Conservation (phyloP, 495 filamentous ascomycete species). For the Lentithecium fluviatile region DNA sequence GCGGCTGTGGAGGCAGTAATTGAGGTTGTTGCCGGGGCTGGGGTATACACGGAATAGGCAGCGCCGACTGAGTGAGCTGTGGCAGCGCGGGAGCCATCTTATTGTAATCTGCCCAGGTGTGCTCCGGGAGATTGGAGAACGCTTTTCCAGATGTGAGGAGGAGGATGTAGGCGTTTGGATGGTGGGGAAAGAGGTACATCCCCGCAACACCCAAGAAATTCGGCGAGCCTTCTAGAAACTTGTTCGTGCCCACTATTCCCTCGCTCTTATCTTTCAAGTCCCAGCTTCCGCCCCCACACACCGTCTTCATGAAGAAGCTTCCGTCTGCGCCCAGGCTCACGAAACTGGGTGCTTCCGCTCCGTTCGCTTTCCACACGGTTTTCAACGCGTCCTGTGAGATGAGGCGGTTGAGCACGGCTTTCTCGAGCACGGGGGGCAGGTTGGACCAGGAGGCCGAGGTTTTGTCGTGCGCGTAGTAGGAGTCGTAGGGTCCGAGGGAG, state of each 20-base stretch:
- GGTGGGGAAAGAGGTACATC: slow-evolving; percentile 31
- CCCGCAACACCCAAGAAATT: slow-evolving; percentile 28
- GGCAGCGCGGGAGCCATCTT: slow-evolving; percentile 25
- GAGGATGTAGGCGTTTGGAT: slow-evolving; percentile 27
- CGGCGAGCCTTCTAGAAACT: slow-evolving; percentile 20
- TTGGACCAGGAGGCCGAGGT: slow-evolving; percentile 25
- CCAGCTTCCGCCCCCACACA: slow-evolving; percentile 30
- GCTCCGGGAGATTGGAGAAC: slow-evolving; percentile 32
- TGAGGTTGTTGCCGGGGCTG: background rate
- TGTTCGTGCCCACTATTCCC: slow-evolving; percentile 32
- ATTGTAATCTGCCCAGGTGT: slow-evolving; percentile 34
- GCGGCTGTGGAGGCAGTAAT: background rate
- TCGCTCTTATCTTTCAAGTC: slow-evolving; percentile 28
- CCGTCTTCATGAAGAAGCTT: slow-evolving; percentile 32
- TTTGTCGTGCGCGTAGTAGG: slow-evolving; percentile 32
- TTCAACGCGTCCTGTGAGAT: slow-evolving; percentile 13
- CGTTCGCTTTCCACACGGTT: slow-evolving; percentile 25
- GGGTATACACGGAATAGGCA: slow-evolving; percentile 17
- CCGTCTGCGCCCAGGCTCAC: slow-evolving; percentile 31
- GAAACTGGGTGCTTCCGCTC: slow-evolving; percentile 27
- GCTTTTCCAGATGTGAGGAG: slow-evolving; percentile 30
- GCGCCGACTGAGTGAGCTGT: slow-evolving; percentile 4
- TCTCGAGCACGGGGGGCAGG: slow-evolving; percentile 30
- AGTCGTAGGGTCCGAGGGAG: slow-evolving; percentile 31
- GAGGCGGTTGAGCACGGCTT: slow-evolving; percentile 16